phyloP scores from a whole-genome alignment of 768 basidiomycete species.

The Rhodotorula paludigena region DNA sequence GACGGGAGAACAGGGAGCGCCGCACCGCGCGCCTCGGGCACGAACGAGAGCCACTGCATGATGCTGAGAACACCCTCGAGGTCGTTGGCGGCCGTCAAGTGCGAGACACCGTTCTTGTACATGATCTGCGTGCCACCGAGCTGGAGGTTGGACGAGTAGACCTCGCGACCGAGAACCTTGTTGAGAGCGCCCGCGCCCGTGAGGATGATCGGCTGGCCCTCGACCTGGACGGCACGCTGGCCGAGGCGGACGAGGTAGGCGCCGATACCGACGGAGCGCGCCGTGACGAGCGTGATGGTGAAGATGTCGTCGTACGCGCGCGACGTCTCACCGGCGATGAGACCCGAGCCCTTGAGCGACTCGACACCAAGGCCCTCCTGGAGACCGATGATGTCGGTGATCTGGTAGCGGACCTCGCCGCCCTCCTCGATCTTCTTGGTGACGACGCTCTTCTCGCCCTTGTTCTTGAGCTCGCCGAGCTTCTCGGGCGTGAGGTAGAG shows the following conservation, averaged over 20 bases:
- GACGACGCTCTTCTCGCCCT: constrained; percentile 68
- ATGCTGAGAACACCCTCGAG: constrained; percentile 92
- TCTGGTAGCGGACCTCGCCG: constrained; percentile 84
- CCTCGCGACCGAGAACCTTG: constrained; percentile 97
- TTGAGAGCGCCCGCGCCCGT: constrained; percentile 95
- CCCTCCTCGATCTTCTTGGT: constrained; percentile 77
- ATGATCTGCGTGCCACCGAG: constrained; percentile 99
- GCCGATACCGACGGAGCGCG: constrained; percentile 97
- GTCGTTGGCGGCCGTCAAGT: constrained; percentile 89
- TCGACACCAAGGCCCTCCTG: constrained; percentile 97
- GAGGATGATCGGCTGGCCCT: constrained; percentile 98
- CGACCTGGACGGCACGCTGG: constrained; percentile 95
- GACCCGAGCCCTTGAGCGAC: constrained; percentile 88
- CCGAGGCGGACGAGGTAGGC: constrained; percentile 97
- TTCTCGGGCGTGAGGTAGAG: constrained; percentile 92
- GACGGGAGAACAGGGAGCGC: constrained; percentile 69
- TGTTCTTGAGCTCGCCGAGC: constrained; percentile 80
- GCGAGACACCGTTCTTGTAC: constrained; percentile 99
- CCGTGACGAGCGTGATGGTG: constrained; percentile 97
- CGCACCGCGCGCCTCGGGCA: constrained; percentile 75
- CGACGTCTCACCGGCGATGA: constrained; percentile 97
- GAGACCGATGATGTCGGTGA: constrained; percentile 93
- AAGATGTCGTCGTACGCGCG: constrained; percentile 99
- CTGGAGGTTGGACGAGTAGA: constrained; percentile 96
- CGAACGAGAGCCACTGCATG: constrained; percentile 87